phyloP scores from a whole-genome alignment of 164 flowering plant species.

The Tetrastigma voinierianum region DNA sequence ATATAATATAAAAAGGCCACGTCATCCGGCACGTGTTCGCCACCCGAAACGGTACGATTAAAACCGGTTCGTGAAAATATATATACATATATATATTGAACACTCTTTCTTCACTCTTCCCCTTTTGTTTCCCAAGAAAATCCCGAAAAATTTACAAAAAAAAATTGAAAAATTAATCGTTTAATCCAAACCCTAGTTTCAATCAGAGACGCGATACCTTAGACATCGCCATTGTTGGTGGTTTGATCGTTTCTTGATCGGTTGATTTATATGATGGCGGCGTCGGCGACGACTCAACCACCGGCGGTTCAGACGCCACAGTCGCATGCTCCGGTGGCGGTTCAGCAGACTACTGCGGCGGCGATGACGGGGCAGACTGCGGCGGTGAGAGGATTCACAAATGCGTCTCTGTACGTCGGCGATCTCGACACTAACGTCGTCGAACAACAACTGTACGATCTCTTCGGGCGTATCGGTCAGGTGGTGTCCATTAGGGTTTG shows the following conservation, averaged over 20 bases:
- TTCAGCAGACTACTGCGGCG: not conserved
- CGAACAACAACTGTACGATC: conserved; percentile 51
- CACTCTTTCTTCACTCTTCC: too few species aligned
- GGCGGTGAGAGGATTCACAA: conserved; percentile 27
- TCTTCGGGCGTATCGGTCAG: too few species aligned
- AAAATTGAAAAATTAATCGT: not conserved
- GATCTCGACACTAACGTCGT: conserved; percentile 58
- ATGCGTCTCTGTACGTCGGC: conserved; percentile 70
- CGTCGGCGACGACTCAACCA: conserved; percentile 6
- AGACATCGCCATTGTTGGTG: not conserved
- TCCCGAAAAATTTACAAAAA: not conserved
- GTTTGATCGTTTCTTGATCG: not conserved
- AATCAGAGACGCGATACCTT: not conserved
- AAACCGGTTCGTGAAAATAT: too few species aligned
- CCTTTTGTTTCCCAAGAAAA: not conserved
- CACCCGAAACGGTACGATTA: too few species aligned
- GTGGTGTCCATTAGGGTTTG: conserved; percentile 78
- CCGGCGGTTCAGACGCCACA: not conserved
- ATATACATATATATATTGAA: too few species aligned
- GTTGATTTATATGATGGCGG: conserved; percentile 12
- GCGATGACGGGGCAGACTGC: not conserved
- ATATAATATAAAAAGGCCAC: too few species aligned
- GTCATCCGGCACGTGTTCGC: too few species aligned
- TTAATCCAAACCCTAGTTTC: conserved; percentile 1
- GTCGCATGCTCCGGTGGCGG: conserved; percentile 7